Percentiles rank a stretch among this genome's conserved stretches.
Evolutionary conservation across 164 flowering plant species (phyloP).

Genomic region (Tetrastigma voinierianum): DNA sequence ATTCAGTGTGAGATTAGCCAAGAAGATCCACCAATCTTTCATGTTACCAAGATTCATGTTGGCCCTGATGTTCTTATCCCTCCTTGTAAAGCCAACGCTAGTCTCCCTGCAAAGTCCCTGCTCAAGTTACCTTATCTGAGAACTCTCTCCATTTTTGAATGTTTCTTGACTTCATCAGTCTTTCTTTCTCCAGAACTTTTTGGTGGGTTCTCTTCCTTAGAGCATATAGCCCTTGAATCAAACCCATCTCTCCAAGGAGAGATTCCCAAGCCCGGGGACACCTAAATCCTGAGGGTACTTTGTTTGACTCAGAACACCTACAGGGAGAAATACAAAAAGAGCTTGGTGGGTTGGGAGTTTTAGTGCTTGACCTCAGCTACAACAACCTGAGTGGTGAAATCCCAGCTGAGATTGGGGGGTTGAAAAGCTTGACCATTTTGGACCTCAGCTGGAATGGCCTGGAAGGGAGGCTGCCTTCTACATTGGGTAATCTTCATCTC

Average conservation of each 20-base stretch:
- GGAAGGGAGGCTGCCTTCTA: conserved; percentile 34
- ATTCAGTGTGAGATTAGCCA: conserved; percentile 44
- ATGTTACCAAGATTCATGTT: conserved; percentile 49
- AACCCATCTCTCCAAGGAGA: conserved; percentile 44
- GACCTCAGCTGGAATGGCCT: conserved; percentile 43
- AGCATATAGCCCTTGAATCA: conserved; percentile 37
- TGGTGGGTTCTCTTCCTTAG: conserved; percentile 32
- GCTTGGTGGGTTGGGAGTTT: conserved; percentile 24
- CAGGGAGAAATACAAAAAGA: conserved; percentile 39
- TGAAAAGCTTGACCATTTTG: conserved; percentile 39
- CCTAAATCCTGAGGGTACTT: conserved; percentile 28
- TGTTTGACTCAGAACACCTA: conserved; percentile 47
- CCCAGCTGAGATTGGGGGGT: conserved; percentile 41
- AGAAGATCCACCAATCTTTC: conserved; percentile 32
- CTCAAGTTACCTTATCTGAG: conserved; percentile 37
- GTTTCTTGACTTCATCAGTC: conserved; percentile 32
- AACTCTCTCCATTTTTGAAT: conserved; percentile 46
- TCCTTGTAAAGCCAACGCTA: conserved; percentile 44
- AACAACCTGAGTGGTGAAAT: conserved; percentile 45
- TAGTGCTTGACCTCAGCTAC: conserved; percentile 52
- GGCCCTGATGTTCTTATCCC: conserved; percentile 43
- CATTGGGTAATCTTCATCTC: conserved; percentile 34
- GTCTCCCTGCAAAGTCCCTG: conserved; percentile 29
- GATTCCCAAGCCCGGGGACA: conserved; percentile 34
- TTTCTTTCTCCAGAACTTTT: conserved; percentile 32